These are phyloP conservation scores for Blastobotrys apis DNA, from an alignment of 1,139 yeast species.

Conservation along the genomic window DNA sequence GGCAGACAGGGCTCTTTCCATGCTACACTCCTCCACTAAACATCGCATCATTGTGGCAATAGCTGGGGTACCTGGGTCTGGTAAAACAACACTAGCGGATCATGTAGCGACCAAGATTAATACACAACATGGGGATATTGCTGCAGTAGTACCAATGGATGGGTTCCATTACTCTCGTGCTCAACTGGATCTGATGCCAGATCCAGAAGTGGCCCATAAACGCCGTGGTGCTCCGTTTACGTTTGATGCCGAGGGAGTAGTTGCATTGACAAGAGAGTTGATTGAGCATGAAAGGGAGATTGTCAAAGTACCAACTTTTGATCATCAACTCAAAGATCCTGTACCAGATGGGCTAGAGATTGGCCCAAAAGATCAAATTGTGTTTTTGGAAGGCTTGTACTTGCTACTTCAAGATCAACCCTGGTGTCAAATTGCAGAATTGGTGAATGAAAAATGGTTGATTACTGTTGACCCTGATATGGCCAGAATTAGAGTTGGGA, in stretches of 20 bases:
- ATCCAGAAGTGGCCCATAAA: conserved; percentile 53
- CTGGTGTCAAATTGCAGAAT: conserved; percentile 33
- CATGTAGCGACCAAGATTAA: conserved; percentile 43
- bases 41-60: conserved; percentile 52
- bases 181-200: conserved; percentile 47
- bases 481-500: conserved; percentile 57
- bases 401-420: conserved; percentile 36
- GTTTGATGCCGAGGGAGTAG: conserved; percentile 58
- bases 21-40: conserved; percentile 19
- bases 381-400: conserved; percentile 55
- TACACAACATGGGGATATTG: conserved; percentile 1
- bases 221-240: conserved; percentile 85
- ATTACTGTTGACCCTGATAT: conserved; percentile 42
- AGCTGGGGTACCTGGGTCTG: conserved; percentile 81
- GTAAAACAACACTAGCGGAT: conserved; percentile 65
- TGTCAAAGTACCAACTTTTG: conserved; percentile 66
- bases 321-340: conserved; percentile 63
- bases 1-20: conserved; percentile 7
- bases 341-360: conserved; percentile 48
- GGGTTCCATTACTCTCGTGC: conserved; percentile 74
- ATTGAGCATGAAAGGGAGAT: conserved; percentile 47
- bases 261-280: conserved; percentile 33
- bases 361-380: conserved; percentile 40
- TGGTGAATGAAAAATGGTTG: conserved; percentile 39
- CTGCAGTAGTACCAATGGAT: conserved; percentile 64